phyloP scores from a whole-genome alignment of 78 protist species.

The Dictyostelium discoideum region dicty_2.7 NC_007088.5:7261001-7261500 shows the following conservation, averaged over 20 bases:
- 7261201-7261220: not conserved
- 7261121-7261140: slow-evolving; percentile 34
- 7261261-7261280: not conserved
- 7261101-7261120: slow-evolving; percentile 65
- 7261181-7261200: slow-evolving; percentile 10
- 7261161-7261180: not conserved
- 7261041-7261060: slow-evolving; percentile 34
- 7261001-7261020: slow-evolving; percentile 70
- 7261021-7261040: slow-evolving; percentile 65
- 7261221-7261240: slow-evolving; percentile 48
- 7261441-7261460: not conserved
- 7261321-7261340: no score
- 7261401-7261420: not conserved
- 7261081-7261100: slow-evolving; percentile 25
- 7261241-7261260: slow-evolving; percentile 69
- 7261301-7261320: no score
- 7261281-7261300: not conserved
- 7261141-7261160: slow-evolving; percentile 29
- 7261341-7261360: no score
- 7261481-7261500: slow-evolving; percentile 14
- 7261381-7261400: not conserved
- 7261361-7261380: not conserved
- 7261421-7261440: not conserved
- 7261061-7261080: not conserved
- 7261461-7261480: slow-evolving; percentile 10